Conservation (phyloP, 257 asterid species). For the Datura wrightii region DNA sequence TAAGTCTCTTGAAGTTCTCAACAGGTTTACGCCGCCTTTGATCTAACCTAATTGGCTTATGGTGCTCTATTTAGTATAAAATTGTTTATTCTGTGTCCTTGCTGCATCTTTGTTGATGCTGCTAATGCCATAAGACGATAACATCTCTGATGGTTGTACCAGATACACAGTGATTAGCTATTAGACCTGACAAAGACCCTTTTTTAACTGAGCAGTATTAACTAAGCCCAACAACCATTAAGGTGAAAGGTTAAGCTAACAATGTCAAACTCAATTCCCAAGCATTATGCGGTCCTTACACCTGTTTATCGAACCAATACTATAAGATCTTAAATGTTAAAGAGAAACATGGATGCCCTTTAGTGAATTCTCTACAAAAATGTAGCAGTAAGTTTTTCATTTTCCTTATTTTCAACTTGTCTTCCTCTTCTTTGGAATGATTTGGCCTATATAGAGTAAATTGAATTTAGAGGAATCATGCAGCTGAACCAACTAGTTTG, state of each 20-base stretch:
- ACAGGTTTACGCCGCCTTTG: neutral
- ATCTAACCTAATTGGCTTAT: neutral
- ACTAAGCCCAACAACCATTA: neutral
- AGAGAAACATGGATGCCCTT: neutral
- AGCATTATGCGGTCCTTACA: neutral
- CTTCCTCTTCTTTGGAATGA: neutral
- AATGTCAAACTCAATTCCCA: neutral
- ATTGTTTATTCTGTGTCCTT: neutral
- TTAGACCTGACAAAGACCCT: neutral
- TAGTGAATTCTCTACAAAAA: neutral
- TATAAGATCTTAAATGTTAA: neutral
- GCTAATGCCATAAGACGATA: neutral
- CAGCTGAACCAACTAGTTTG: neutral
- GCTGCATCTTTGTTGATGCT: slow-evolving; percentile 12
- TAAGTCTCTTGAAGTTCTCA: slow-evolving; percentile 34
- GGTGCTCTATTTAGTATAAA: neutral
- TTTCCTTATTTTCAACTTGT: no score
- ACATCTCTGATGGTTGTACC: slow-evolving; percentile 7
- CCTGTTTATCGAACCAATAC: neutral
- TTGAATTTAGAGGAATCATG: neutral
- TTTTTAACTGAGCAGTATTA: neutral
- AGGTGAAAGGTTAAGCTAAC: neutral
- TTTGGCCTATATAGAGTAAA: neutral
- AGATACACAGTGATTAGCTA: neutral
- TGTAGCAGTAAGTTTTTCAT: neutral